Percentiles rank a stretch among this genome's conserved stretches.
These are phyloP conservation scores for Chaetomiaceae sp. DNA, from an alignment of 2,329 filamentous ascomycete genomes.

Conservation along the genomic window DNA sequence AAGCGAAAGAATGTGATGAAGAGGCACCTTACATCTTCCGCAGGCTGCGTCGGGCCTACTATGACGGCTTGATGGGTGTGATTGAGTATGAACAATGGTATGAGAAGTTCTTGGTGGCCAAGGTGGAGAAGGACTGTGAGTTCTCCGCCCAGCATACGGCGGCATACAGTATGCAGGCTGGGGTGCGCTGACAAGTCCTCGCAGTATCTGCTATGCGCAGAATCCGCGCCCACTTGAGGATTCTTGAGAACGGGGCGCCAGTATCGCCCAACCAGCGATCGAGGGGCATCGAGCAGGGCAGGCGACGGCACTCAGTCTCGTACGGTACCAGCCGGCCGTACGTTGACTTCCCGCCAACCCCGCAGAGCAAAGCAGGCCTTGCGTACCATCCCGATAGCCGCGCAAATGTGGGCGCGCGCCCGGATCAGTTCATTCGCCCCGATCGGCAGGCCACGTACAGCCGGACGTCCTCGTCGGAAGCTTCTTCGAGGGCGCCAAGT, in stretches of 20 bases:
- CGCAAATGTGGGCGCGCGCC: constrained; percentile 11
- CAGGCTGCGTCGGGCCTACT: constrained; percentile 22
- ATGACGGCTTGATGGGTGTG: constrained; percentile 25
- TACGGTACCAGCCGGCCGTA: neutral
- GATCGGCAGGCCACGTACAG: constrained; percentile 16
- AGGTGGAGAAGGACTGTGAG: constrained; percentile 30
- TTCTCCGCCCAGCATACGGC: neutral
- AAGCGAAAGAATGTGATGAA: constrained; percentile 23
- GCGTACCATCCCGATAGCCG: constrained; percentile 14
- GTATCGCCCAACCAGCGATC: constrained; percentile 13
- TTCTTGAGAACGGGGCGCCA: constrained; percentile 19
- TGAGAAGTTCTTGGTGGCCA: constrained; percentile 28
- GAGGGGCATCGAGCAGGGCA: constrained; percentile 7
- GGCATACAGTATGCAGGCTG: neutral
- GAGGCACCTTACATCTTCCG: constrained; percentile 24
- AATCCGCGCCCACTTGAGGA: constrained; percentile 20
- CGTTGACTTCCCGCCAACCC: constrained; percentile 5
- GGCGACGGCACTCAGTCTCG: constrained; percentile 16
- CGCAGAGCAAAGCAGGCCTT: constrained; percentile 12
- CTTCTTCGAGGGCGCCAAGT: constrained; percentile 6
- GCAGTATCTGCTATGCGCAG: constrained; percentile 18
- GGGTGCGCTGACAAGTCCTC: neutral
- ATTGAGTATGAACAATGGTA: constrained; percentile 29
- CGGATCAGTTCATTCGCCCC: constrained; percentile 16
- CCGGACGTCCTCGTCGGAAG: constrained; percentile 10